Evolutionary conservation across 1,284 basidiomycete species (phyloP).

Genomic region (Melampsora larici-populina): DNA sequence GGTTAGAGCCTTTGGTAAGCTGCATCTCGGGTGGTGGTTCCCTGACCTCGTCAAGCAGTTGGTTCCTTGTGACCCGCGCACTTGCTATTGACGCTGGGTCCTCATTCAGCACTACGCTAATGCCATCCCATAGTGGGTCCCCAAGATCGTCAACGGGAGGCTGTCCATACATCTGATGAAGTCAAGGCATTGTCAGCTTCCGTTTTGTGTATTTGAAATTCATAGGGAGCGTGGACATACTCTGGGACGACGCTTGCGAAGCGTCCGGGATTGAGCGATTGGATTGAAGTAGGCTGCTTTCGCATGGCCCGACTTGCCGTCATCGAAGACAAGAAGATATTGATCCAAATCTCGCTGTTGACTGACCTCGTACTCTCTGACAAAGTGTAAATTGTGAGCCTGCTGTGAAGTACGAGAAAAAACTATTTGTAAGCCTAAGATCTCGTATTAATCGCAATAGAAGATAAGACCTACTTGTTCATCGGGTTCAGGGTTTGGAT

Average conservation of each 20-base stretch:
- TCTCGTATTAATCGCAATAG: not conserved
- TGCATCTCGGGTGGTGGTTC: constrained; percentile 3
- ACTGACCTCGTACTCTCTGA: constrained; percentile 39
- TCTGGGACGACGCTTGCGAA: constrained; percentile 33
- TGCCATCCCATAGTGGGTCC: constrained; percentile 28
- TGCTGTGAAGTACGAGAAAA: not conserved
- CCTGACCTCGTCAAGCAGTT: constrained; percentile 4
- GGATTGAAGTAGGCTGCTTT: constrained; percentile 38
- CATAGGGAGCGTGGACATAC: not conserved
- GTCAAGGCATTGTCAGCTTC: not conserved
- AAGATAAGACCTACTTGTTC: constrained; percentile 11
- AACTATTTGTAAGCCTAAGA: not conserved
- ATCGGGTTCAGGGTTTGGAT: constrained; percentile 4
- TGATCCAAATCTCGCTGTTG: constrained; percentile 28
- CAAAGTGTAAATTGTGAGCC: constrained; percentile 26
- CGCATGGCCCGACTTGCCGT: constrained; percentile 16
- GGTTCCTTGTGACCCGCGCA: constrained; percentile 9
- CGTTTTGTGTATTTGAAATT: not conserved
- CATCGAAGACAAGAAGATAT: constrained; percentile 31
- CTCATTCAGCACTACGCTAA: constrained; percentile 13
- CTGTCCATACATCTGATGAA: constrained; percentile 14
- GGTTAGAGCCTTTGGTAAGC: too few relatives aligned
- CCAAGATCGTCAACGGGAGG: constrained; percentile 7
- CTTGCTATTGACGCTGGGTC: constrained; percentile 13
- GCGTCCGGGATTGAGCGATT: constrained; percentile 32